phyloP scores from a whole-genome alignment of 306 rosid genomes.

The Trifolium pratense region DNA sequence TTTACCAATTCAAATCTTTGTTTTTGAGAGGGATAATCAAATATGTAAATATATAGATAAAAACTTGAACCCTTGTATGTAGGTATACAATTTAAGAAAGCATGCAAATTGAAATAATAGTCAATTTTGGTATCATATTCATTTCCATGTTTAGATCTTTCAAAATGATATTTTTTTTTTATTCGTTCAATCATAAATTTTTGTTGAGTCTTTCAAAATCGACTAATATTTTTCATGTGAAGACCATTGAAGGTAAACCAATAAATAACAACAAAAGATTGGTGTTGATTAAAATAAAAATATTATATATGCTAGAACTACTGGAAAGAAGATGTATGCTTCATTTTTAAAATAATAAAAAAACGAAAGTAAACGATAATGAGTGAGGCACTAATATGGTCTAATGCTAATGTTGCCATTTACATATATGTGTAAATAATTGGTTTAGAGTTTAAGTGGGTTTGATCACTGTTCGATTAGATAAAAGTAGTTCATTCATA shows the following conservation, averaged over 20 bases:
- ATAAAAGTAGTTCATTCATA: slow-evolving; percentile 7
- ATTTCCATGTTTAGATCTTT: too few relatives aligned
- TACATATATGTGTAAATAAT: slow-evolving; percentile 22
- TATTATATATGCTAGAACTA: background rate
- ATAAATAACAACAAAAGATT: background rate
- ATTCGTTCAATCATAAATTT: too few relatives aligned
- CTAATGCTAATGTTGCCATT: slow-evolving; percentile 24
- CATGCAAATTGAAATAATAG: too few relatives aligned
- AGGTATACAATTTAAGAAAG: too few relatives aligned
- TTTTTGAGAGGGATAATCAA: too few relatives aligned
- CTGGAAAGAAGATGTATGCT: slow-evolving; percentile 39
- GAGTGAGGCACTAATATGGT: slow-evolving; percentile 23
- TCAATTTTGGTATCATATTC: too few relatives aligned
- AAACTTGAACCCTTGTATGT: too few relatives aligned
- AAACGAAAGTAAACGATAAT: slow-evolving; percentile 47
- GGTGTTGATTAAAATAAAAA: background rate
- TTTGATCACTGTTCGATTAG: slow-evolving; percentile 14
- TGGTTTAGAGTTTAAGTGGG: slow-evolving; percentile 40
- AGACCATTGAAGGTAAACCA: slow-evolving; percentile 16
- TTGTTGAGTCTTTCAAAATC: too few relatives aligned
- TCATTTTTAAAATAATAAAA: slow-evolving; percentile 36
- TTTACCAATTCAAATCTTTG: too few relatives aligned
- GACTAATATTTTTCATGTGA: too few relatives aligned
- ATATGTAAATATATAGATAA: too few relatives aligned
- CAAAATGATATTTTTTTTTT: too few relatives aligned